These are phyloP conservation scores for Dactylonectria macrodidyma DNA, from an alignment of 2,329 filamentous ascomycete species.

Conservation along the genomic window DNA sequence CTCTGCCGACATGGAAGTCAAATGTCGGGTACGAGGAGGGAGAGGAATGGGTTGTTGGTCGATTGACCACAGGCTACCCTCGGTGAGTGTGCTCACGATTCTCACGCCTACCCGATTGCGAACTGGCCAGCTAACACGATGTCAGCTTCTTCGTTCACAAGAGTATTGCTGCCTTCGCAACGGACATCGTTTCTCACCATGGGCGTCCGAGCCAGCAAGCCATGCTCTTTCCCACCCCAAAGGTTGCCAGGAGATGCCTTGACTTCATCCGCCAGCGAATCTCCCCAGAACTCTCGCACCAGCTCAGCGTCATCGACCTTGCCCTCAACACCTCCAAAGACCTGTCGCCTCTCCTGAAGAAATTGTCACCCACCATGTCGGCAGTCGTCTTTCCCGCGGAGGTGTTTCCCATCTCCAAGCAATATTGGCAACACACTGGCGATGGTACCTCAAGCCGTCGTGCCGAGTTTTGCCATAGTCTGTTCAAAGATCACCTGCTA, in stretches of 20 bases:
- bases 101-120: neutral
- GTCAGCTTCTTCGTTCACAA: constrained; percentile 93
- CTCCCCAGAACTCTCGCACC: constrained; percentile 63
- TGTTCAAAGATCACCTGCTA: constrained; percentile 79
- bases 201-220: constrained; percentile 76
- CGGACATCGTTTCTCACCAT: constrained; percentile 75
- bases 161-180: constrained; percentile 81
- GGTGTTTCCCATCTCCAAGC: constrained; percentile 82
- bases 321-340: constrained; percentile 70
- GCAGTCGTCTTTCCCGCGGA: constrained; percentile 80
- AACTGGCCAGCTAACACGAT: constrained; percentile 32
- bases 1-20: constrained; percentile 90
- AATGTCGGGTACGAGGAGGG: constrained; percentile 97
- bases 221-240: constrained; percentile 85
- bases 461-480: constrained; percentile 87
- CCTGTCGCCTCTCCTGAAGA: constrained; percentile 65
- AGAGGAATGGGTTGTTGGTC: constrained; percentile 85
- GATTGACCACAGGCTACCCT: constrained; percentile 93
- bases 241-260: constrained; percentile 79
- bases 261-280: constrained; percentile 78
- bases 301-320: constrained; percentile 73
- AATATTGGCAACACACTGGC: constrained; percentile 97
- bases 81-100: constrained; percentile 64
- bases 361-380: constrained; percentile 73
- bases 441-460: constrained; percentile 93